A percentile compares a stretch with the other conserved stretches of the same genome.
Evolutionary conservation across 2,329 filamentous ascomycete genomes (phyloP).

Genomic region (Ustilaginoidea virens): DNA sequence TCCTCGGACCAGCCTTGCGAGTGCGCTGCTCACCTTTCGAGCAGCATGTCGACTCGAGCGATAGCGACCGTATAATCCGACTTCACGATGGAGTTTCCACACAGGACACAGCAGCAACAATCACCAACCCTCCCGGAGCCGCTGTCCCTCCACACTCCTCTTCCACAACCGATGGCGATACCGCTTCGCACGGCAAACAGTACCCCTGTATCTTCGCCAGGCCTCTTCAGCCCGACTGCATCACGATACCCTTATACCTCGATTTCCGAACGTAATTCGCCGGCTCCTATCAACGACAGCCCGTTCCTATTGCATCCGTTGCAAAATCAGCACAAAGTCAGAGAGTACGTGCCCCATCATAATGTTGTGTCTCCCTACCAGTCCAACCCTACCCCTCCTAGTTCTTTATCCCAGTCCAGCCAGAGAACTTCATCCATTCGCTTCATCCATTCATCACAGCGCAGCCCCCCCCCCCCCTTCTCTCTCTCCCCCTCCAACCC

Average conservation of each 20-base stretch:
- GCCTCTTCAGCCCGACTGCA: slow-evolving; percentile 40
- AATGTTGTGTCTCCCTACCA: background rate
- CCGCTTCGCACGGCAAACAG: slow-evolving; percentile 34
- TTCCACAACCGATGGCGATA: slow-evolving; percentile 21
- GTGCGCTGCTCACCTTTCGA: background rate
- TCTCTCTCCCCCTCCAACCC: too few species aligned
- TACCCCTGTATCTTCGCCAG: slow-evolving; percentile 45
- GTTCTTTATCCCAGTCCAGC: too few species aligned
- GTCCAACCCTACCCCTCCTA: background rate
- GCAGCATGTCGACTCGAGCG: slow-evolving; percentile 8
- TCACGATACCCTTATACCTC: slow-evolving; percentile 26
- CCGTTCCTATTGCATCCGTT: slow-evolving; percentile 56
- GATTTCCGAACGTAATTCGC: slow-evolving; percentile 38
- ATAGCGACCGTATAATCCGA: slow-evolving; percentile 1
- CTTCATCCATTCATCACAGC: too few species aligned
- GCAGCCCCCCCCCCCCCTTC: too few species aligned
- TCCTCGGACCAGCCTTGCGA: slow-evolving; percentile 4
- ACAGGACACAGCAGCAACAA: slow-evolving; percentile 3
- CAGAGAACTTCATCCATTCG: too few species aligned
- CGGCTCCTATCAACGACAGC: slow-evolving; percentile 32
- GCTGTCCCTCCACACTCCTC: slow-evolving; percentile 15
- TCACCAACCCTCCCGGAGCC: slow-evolving; percentile 2
- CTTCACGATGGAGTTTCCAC: slow-evolving; percentile 7
- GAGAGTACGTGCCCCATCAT: slow-evolving; percentile 45
- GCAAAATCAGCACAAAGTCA: slow-evolving; percentile 56